Evolutionary conservation across 768 basidiomycete species (phyloP), one percentile per base, ranked within the genome.

Genomic region (Hygrophorus russula): DNA sequence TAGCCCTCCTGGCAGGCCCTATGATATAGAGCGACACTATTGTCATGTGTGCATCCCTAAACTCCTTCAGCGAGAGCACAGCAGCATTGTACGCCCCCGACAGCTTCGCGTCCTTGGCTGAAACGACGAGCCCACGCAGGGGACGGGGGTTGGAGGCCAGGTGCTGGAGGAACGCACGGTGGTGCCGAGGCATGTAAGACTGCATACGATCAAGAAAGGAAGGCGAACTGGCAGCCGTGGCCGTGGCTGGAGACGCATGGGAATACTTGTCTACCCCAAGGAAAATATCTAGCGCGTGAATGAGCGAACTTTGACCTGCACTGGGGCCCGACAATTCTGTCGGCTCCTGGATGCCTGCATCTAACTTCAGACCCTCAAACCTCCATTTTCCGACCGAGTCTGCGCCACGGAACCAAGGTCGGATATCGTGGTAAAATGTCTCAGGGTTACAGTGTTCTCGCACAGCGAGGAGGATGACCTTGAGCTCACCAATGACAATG

Each of bases 381-480:
- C 66, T 51, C 78, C 78, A 80, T 36, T 56, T 62, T 15, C 72
- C 59, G 46, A 73, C 63, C 7, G 76, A 75, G 51, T 86, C 80
- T 14, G 77, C 71, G 0, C 89, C 89, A 24, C 78, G 70, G 60
- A 91, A 84, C 89, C 89, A 93, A 0, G 88, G 89, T 13, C 89
- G 66, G 41, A 93, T 74, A 20, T 66, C 59, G 53, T 77, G 75
- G 56, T 85, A 90, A 51, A 88, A 93, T 17, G 74, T 62, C 8
- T 74, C 69, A 0, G 93, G 91, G 44, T 82, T 74, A 58, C 92
- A 88, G 7, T 76, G 74, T 8, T 77, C 65, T 42, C 79, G 73
- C n/a, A 93, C 78, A 41, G 67, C 64, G 6, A 80, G 64, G 12
- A 97, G 72, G 34, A 91, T 65, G 3, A 49, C 48, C n/a, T 69